Conservation (phyloP, 257 asterid species). For the Coffea canephora region DNA sequence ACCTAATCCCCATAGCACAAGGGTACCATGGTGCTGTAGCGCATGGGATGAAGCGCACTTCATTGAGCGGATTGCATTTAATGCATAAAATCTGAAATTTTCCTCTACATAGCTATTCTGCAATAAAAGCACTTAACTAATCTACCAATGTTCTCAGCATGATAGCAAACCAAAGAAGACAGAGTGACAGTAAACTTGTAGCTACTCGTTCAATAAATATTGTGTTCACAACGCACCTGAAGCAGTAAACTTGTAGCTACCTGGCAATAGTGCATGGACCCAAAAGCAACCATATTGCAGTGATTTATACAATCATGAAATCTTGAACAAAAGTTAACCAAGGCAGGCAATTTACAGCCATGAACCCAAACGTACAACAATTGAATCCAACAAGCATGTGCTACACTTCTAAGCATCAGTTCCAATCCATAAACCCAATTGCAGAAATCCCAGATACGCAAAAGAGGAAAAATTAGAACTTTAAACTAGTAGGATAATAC, state of each 20-base stretch:
- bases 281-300: too few species aligned
- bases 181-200: too few species aligned
- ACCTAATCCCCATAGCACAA: neutral
- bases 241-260: neutral
- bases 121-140: too few species aligned
- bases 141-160: too few species aligned
- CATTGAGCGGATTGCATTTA: too few species aligned
- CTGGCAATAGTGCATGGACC: neutral
- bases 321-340: neutral
- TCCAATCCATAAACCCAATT: too few species aligned
- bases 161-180: neutral
- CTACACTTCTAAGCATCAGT: neutral
- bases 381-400: neutral
- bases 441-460: too few species aligned
- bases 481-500: conserved; percentile 16
- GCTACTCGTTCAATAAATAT: neutral
- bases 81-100: too few species aligned
- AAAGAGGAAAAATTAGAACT: neutral
- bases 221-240: neutral
- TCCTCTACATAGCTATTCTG: too few species aligned
- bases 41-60: too few species aligned
- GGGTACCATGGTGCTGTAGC: neutral
- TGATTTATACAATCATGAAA: neutral
- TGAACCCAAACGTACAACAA: neutral
- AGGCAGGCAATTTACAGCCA: neutral